These are phyloP conservation scores for Ogataea minuta DNA, from an alignment of 805 yeast species.

Conservation along the genomic window DNA sequence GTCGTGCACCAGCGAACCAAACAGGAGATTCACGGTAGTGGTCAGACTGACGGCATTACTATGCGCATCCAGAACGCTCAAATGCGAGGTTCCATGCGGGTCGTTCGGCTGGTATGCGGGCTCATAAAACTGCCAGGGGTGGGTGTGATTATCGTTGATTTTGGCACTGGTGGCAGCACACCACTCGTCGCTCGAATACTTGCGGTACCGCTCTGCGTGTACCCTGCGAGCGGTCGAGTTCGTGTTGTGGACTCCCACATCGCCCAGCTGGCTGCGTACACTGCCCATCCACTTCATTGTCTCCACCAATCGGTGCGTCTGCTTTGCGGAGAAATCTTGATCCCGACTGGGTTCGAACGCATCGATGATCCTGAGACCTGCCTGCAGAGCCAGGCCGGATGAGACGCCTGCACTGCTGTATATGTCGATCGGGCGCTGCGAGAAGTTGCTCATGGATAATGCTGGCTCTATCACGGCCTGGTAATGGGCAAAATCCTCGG, in stretches of 20 bases:
- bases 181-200: constrained; percentile 57
- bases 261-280: constrained; percentile 85
- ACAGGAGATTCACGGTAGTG: constrained; percentile 79
- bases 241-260: constrained; percentile 36
- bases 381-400: constrained; percentile 76
- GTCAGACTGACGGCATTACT: constrained; percentile 85
- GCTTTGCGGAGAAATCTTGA: constrained; percentile 44
- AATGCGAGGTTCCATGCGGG: constrained; percentile 91
- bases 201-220: constrained; percentile 39
- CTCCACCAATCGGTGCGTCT: constrained; percentile 72
- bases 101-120: constrained; percentile 76
- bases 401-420: constrained; percentile 71
- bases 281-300: constrained; percentile 93
- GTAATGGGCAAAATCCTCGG: constrained; percentile 67
- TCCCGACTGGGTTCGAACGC: constrained; percentile 28
- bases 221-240: constrained; percentile 25
- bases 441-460: constrained; percentile 37
- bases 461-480: constrained; percentile 47
- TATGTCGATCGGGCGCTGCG: constrained; percentile 33
- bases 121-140: constrained; percentile 68
- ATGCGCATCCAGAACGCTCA: constrained; percentile 69
- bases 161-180: constrained; percentile 44
- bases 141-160: constrained; percentile 57
- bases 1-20: constrained; percentile 84
- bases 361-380: constrained; percentile 70